Conservation (phyloP, 495 filamentous ascomycete genomes). For the Penicillium argentinense region DNA sequence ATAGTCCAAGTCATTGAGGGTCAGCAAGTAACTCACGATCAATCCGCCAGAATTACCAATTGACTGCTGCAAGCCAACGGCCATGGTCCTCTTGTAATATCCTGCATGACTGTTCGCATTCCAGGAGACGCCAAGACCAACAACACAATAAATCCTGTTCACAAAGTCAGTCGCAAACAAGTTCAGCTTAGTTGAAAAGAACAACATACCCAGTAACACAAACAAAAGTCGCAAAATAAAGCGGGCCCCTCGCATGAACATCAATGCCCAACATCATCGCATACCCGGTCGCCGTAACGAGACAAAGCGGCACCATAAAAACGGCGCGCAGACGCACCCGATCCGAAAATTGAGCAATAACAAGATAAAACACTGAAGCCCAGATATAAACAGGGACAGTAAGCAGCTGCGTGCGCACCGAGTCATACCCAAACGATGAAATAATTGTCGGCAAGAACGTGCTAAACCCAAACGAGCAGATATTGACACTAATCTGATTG, state of each 20-base stretch:
- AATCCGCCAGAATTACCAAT: conserved; percentile 17
- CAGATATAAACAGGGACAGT: conserved; percentile 22
- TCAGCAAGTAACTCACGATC: conserved; percentile 5
- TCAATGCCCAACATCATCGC: conserved; percentile 13
- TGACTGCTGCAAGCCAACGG: conserved; percentile 14
- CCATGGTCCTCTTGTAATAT: conserved; percentile 17
- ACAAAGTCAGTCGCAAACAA: not conserved
- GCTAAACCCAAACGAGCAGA: conserved; percentile 16
- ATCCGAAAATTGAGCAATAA: conserved; percentile 14
- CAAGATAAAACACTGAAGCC: conserved; percentile 13
- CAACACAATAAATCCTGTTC: not conserved
- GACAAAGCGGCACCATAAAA: conserved; percentile 15
- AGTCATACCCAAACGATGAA: conserved; percentile 12
- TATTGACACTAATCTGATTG: conserved; percentile 18
- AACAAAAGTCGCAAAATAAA: conserved; percentile 19
- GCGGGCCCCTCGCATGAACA: conserved; percentile 10
- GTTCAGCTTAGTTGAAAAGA: too few relatives aligned
- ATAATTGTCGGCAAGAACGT: conserved; percentile 21
- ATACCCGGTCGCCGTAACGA: conserved; percentile 16
- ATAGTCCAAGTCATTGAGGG: not conserved
- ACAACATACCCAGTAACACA: conserved; percentile 17
- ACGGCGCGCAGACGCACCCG: conserved; percentile 15
- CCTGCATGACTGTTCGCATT: conserved; percentile 18
- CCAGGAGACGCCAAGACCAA: conserved; percentile 15
- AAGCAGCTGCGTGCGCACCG: conserved; percentile 15